Evolutionary conservation across 1,139 yeast species (phyloP), one percentile per base, ranked within the genome.

Genomic region (Zhuliangozyma blackwelliae): DNA sequence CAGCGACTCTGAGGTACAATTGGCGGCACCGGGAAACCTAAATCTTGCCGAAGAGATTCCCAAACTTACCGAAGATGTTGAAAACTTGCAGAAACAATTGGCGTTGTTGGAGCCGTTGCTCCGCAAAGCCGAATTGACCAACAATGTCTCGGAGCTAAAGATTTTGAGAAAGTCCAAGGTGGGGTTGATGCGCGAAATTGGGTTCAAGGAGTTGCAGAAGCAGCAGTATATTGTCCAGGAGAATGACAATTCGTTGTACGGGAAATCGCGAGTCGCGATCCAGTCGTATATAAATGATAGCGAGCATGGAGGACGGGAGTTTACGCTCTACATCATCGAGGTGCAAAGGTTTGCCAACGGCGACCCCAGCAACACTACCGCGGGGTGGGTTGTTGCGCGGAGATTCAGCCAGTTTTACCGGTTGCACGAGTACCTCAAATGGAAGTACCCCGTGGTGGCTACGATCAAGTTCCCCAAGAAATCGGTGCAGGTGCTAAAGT

Each of bases 321-420:
- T 75, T 43, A 76, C 79, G 3, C 63, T 84, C 38, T 90, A 89
- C 56, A 73, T 88, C 29, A 82, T 90, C 30, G 90, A 83, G 51
- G 88, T 89, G 5, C 82, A 80, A 40, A 80, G 81, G 43, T 56
- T 69, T 28, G 63, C 73, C 1, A 58, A 55, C 22, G 68, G 65
- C 10, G 63, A 66, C 39, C 65, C 71, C 3, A 68, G 69, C 12
- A 64, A 63, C 6, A 72, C 75, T 7, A 68, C 77, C 7, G 88
- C 92, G 0, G 88, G 90, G 0, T 90, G 97, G 97, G 79, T 87
- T 35, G 87, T 89, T 25, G 94, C 96, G 0, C 65, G 97, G 48
- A 65, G 97, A 39, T 90, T 80, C 52, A 85, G 87, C 49, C 97
- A 90, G 51, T 90, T 90, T 55, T 79, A 72, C 57, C 77, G 74